phyloP scores from a whole-genome alignment of 306 rosid genomes.

The Vigna unguiculata region DNA sequence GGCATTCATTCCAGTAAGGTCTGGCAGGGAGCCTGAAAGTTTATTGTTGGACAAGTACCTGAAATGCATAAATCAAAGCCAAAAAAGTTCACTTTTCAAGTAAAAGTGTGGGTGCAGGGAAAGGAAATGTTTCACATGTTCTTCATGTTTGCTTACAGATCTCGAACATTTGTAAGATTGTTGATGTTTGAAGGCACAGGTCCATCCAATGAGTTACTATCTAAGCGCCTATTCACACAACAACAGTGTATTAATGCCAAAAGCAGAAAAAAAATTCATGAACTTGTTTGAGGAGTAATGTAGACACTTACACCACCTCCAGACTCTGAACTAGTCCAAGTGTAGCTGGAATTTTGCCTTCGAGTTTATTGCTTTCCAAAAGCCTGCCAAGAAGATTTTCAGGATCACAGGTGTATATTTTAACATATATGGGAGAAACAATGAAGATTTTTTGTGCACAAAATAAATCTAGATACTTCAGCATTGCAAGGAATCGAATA shows the following conservation, averaged over 20 bases:
- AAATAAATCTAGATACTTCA: not conserved
- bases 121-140: not conserved
- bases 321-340: slow-evolving; percentile 50
- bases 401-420: slow-evolving; percentile 12
- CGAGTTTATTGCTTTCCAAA: slow-evolving; percentile 52
- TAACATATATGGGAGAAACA: slow-evolving; percentile 9
- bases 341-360: slow-evolving; percentile 59
- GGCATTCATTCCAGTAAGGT: slow-evolving; percentile 46
- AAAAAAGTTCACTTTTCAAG: slow-evolving; percentile 28
- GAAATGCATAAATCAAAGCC: slow-evolving; percentile 21
- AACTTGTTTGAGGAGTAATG: slow-evolving; percentile 32
- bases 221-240: slow-evolving; percentile 58
- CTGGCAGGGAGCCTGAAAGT: slow-evolving; percentile 54
- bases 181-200: slow-evolving; percentile 53
- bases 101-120: not conserved
- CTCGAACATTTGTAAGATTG: slow-evolving; percentile 41
- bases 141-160: slow-evolving; percentile 55
- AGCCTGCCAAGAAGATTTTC: slow-evolving; percentile 50
- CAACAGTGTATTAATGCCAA: slow-evolving; percentile 5
- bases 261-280: not conserved
- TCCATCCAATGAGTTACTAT: slow-evolving; percentile 50
- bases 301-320: slow-evolving; percentile 65
- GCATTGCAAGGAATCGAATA: not conserved
- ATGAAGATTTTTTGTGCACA: not conserved
- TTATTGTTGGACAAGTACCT: slow-evolving; percentile 66